phyloP scores from a whole-genome alignment of 202 grass and related monocot genomes.

The Cymbopogon flexuosus region DNA sequence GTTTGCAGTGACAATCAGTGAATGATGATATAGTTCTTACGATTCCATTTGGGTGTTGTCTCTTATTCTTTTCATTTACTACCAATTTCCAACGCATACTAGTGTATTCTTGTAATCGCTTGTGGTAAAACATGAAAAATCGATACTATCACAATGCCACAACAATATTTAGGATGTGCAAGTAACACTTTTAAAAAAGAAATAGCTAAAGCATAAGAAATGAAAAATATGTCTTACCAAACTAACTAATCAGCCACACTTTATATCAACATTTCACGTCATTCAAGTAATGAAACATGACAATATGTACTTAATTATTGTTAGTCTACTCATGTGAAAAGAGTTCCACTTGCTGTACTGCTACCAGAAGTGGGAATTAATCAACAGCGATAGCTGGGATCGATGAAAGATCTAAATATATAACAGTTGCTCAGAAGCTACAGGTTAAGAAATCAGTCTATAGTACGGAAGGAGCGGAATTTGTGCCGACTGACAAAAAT shows the following conservation, averaged over 20 bases:
- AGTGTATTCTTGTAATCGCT: not conserved
- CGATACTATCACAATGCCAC: not conserved
- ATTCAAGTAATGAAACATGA: slow-evolving; percentile 29
- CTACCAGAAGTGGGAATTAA: slow-evolving; percentile 45
- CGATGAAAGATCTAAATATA: not conserved
- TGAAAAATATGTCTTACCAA: slow-evolving; percentile 39
- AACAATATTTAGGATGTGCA: not conserved
- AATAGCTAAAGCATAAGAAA: slow-evolving; percentile 12
- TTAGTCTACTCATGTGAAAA: slow-evolving; percentile 34
- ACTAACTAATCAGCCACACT: slow-evolving; percentile 41
- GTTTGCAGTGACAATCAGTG: not conserved
- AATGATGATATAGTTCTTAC: not conserved
- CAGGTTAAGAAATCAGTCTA: not conserved
- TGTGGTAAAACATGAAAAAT: not conserved
- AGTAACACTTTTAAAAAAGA: not conserved
- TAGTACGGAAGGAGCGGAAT: slow-evolving; percentile 1
- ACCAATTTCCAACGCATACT: not conserved
- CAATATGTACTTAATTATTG: slow-evolving; percentile 37
- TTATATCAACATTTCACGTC: slow-evolving; percentile 27
- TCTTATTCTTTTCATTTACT: not conserved
- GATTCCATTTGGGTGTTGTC: not conserved
- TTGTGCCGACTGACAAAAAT: not conserved
- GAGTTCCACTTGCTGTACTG: slow-evolving; percentile 42
- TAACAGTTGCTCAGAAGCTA: slow-evolving; percentile 16
- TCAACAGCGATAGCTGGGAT: slow-evolving; percentile 36